Base-by-base conservation (phyloP, 2,329 filamentous ascomycete genomes). In the Xylaria sp. region DNA sequence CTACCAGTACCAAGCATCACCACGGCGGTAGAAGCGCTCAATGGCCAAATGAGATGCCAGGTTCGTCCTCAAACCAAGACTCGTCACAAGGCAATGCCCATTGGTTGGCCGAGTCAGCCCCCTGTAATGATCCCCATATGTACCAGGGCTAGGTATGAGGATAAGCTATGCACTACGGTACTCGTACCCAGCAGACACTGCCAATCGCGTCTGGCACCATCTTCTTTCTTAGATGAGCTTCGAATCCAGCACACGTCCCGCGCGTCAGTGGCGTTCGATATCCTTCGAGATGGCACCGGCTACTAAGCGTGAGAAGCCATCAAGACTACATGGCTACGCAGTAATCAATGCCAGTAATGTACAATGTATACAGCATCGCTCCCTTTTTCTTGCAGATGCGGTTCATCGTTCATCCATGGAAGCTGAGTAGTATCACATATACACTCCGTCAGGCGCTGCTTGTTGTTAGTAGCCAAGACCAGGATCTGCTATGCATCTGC, bases 41-140 rank as follows among this genome's bases (percentile, higher is more conserved):
- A 61, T 33, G 39, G 54, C 44, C 45, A 51, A 51, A 60, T 39
- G 44, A 65, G 57, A 45, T 57, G 38, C 55, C 53, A 65, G 53
- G 55, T 62, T 58, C 62, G 56, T 31, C 25, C 38, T 17, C 50
- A 31, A 63, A 27, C 63, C 59, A 63, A 60, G 49, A 54, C 61
- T 58, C 38, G 3, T 64, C 61, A 64, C 56, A 67, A 61, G 61
- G 55, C 61, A 51, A 61, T 50, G 55, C 55, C 47, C 50, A 55
- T 57, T 42, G 36, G 65, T 56, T 60, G 55, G 50, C 55, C 65
- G 49, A 67, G 53, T 59, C 64, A 63, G n/a, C 15, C 54, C 59
- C 49, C 55, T 59, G 54, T 31, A 44, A 57, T 25, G 31, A 29
- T 27, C 54, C 60, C 59, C 54, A 49, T 47, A 63, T 10, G 5